Base-by-base conservation (phyloP, 176 grass and related monocot species). In the Dendrocalamus sinicus region DNA sequence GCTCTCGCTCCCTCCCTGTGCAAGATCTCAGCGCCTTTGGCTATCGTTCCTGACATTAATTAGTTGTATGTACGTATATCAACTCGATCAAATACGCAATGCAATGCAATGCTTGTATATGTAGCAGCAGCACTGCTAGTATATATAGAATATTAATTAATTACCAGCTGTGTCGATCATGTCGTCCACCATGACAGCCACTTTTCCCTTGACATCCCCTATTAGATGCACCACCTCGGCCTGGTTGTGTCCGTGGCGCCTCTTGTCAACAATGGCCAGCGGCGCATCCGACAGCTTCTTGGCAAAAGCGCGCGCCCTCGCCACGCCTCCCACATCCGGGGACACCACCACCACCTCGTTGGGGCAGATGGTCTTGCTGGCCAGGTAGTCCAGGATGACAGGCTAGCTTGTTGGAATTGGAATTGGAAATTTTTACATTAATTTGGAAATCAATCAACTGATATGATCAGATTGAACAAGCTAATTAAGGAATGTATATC, bases 241-340 rank as follows among this genome's bases (percentile, higher is more conserved):
- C 54, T 86, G 84, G 88, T 95, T 95, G 60, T 95, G 90, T 0
- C 90, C 90, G 20, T 88, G 82, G 0, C 90, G 82, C 82, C 93
- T 80, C 77, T 95, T 95, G 75, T 95, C 90, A 9, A 95, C 85
- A 71, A 95, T 95, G 45, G 93, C 93, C 20, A 95, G 88, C 13
- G 90, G 93, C 77, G 93, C 90, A 79, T 95, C 93, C n/a, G 93
- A 95, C 46, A 95, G 81, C 76, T 92, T 95, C 79, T 95, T 95
- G 22, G 90, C 93, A 82, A 95, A 95, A 20, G 93, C 88, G 19
- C 93, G 90, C 23, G 93, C 90, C 65, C 90, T 85, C 22, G 90
- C 93, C 64, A 52, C 50, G 13, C 14, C 50, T 52, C 50, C 50
- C 14, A 52, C 50, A 16, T 95, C 93, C 9, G 93, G 93, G 45